Conservation (phyloP, 2,329 filamentous ascomycete genomes). For the Nakataea oryzae region DNA sequence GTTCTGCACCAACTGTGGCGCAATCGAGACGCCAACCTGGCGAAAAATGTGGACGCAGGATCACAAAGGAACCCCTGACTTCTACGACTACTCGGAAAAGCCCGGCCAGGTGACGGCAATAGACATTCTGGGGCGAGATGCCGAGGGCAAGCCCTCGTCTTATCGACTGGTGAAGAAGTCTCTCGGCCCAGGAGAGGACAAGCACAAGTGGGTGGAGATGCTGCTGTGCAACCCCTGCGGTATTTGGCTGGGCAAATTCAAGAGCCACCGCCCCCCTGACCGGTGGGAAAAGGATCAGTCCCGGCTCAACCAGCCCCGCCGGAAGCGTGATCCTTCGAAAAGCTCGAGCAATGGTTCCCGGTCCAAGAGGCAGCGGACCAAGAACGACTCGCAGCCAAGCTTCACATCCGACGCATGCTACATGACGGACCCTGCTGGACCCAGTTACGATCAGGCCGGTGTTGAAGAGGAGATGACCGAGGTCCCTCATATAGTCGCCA, state of each 20-base stretch:
- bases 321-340: conserved; percentile 26
- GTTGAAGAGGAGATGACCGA: conserved; percentile 5
- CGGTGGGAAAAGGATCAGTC: conserved; percentile 65
- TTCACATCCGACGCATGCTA: conserved; percentile 44
- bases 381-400: conserved; percentile 32
- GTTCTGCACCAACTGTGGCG: conserved; percentile 86
- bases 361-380: conserved; percentile 37
- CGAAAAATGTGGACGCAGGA: conserved; percentile 82
- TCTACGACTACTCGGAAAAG: conserved; percentile 62
- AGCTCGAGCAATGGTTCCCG: conserved; percentile 29
- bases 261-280: conserved; percentile 69
- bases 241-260: conserved; percentile 87
- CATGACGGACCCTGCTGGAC: conserved; percentile 41
- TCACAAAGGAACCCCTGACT: conserved; percentile 56
- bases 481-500: not conserved
- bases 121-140: conserved; percentile 53
- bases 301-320: conserved; percentile 39
- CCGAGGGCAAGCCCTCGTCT: conserved; percentile 48
- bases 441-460: conserved; percentile 21
- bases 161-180: conserved; percentile 75
- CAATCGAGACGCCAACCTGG: conserved; percentile 95
- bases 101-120: conserved; percentile 67
- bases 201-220: conserved; percentile 57
- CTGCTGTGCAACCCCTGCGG: conserved; percentile 93
- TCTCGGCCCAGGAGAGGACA: conserved; percentile 50